phyloP scores from a whole-genome alignment of 768 basidiomycete species.

The Pleurotus pulmonarius region DNA sequence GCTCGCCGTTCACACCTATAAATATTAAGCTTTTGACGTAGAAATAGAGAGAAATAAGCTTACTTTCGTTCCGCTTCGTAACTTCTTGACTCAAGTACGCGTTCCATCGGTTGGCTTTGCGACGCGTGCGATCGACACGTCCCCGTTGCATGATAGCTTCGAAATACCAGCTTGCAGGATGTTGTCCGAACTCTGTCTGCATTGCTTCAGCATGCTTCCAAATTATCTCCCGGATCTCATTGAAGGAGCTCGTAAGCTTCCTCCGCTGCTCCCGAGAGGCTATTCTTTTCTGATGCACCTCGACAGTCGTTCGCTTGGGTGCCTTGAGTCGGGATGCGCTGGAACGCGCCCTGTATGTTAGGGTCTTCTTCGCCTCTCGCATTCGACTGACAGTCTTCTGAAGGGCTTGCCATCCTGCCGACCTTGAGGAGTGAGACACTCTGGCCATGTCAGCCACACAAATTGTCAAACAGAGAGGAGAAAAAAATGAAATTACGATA shows the following conservation, averaged over 20 bases:
- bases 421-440: no score
- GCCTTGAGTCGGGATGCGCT: background rate
- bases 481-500: background rate
- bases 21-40: background rate
- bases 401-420: background rate
- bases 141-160: background rate
- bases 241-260: background rate
- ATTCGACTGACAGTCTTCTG: background rate
- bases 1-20: background rate
- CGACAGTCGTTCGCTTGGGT: background rate
- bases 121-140: background rate
- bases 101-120: background rate
- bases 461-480: background rate
- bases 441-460: background rate
- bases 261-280: background rate
- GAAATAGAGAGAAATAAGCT: background rate
- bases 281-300: background rate
- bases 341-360: background rate
- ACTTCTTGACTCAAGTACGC: conserved; percentile 5
- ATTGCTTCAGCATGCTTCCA: background rate
- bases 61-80: background rate
- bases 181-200: background rate
- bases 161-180: background rate
- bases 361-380: background rate
- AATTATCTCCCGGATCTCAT: background rate